Evolutionary conservation across 1,284 basidiomycete genomes (phyloP).

Genomic region (Ceratobasidium sp.): DNA sequence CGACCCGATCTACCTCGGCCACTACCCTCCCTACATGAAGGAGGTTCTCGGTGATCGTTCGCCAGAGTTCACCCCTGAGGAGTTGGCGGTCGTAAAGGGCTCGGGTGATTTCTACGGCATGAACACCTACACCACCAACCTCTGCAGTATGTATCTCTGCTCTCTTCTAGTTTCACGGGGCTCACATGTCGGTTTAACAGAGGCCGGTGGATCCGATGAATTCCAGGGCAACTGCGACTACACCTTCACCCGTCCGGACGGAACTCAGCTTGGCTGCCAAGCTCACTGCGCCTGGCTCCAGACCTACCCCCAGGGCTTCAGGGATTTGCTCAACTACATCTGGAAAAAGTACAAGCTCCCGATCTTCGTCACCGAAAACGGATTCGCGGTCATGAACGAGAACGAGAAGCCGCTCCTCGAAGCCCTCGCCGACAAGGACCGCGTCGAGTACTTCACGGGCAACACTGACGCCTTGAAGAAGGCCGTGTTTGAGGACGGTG

Average conservation of each 20-base stretch:
- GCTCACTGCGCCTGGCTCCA: conserved; percentile 69
- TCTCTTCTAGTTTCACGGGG: conserved; percentile 29
- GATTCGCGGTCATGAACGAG: conserved; percentile 75
- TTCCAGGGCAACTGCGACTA: conserved; percentile 68
- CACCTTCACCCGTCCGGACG: conserved; percentile 68
- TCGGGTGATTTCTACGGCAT: conserved; percentile 75
- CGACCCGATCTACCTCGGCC: conserved; percentile 77
- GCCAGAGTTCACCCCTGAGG: conserved; percentile 68
- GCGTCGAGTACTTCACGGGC: conserved; percentile 71
- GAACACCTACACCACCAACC: conserved; percentile 76
- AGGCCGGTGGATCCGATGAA: conserved; percentile 67
- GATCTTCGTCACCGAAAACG: conserved; percentile 76
- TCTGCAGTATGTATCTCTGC: conserved; percentile 59
- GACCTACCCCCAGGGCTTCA: conserved; percentile 66
- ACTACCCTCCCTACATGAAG: conserved; percentile 69
- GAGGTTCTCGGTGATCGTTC: conserved; percentile 68
- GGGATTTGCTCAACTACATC: conserved; percentile 71
- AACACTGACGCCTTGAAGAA: conserved; percentile 64
- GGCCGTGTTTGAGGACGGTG: conserved; percentile 69
- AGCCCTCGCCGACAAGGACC: conserved; percentile 67
- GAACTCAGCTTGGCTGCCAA: conserved; percentile 70
- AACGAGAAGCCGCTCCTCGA: conserved; percentile 58
- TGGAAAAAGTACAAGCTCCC: conserved; percentile 72
- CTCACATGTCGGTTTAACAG: conserved; percentile 46
- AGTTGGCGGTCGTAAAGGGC: conserved; percentile 66